These are phyloP conservation scores for Letharia lupina DNA, from an alignment of 495 filamentous ascomycete genomes.

Conservation along the genomic window DNA sequence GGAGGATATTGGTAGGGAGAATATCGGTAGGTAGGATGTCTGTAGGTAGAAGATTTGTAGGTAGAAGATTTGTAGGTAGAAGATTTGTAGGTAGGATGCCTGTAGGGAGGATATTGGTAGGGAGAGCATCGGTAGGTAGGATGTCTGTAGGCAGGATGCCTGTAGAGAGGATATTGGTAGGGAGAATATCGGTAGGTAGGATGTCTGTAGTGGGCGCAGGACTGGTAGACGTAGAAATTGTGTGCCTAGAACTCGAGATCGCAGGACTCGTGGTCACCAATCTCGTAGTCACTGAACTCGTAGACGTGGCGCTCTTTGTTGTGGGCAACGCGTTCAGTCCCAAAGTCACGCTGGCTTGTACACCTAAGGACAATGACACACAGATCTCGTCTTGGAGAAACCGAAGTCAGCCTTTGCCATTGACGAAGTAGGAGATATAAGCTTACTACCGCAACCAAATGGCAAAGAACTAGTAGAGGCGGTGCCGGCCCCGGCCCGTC, in stretches of 20 bases:
- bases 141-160: neutral
- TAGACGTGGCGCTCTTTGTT: neutral
- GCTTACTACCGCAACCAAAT: neutral
- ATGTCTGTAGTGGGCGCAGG: neutral
- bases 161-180: neutral
- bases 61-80: neutral
- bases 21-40: neutral
- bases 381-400: neutral
- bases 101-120: too few species aligned
- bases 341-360: neutral
- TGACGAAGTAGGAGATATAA: neutral
- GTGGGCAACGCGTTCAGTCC: neutral
- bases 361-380: neutral
- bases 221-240: neutral
- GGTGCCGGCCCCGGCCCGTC: neutral
- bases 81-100: neutral
- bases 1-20: neutral
- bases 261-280: neutral
- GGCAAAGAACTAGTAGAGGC: neutral
- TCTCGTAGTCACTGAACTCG: neutral
- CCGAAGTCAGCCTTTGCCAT: neutral
- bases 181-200: neutral
- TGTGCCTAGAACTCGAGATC: neutral
- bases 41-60: too few species aligned
- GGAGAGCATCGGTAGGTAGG: too few species aligned